Evolutionary conservation across 305 asterid genomes (phyloP).

Genomic region (Solanum hybrid): DNA sequence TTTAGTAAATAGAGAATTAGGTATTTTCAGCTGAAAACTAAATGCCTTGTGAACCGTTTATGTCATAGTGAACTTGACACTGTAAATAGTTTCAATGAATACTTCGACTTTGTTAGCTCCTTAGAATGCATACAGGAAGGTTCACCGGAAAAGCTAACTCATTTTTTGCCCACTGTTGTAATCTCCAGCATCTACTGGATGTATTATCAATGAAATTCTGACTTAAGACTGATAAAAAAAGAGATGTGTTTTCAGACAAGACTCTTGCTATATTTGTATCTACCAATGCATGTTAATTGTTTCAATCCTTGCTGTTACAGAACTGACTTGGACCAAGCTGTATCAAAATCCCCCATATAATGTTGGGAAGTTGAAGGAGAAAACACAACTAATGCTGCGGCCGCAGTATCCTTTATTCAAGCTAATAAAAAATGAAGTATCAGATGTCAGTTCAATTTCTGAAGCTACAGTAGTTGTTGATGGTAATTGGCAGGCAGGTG

Average conservation of each 20-base stretch:
- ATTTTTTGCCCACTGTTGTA: neutral
- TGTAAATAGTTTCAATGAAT: neutral
- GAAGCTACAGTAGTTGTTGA: conserved; percentile 41
- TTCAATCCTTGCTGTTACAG: conserved; percentile 20
- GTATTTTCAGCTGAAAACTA: neutral
- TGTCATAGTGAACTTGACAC: neutral
- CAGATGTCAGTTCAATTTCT: conserved; percentile 25
- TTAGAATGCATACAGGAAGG: neutral
- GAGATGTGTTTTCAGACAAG: neutral
- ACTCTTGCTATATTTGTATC: neutral
- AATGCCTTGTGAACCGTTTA: neutral
- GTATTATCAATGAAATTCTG: neutral
- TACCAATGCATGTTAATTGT: neutral
- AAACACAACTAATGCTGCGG: conserved; percentile 50
- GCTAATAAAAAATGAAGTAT: conserved; percentile 20
- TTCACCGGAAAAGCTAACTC: neutral
- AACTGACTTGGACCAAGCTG: conserved; percentile 26
- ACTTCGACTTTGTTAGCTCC: neutral
- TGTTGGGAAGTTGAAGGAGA: conserved; percentile 13
- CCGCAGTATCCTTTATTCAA: conserved; percentile 52
- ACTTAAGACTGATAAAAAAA: neutral
- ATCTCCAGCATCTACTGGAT: neutral
- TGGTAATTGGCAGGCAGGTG: conserved; percentile 64
- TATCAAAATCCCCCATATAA: conserved; percentile 27
- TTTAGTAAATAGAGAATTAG: neutral